Base-by-base conservation (phyloP, 176 grass and related monocot genomes). In the Carex scoparia region DNA sequence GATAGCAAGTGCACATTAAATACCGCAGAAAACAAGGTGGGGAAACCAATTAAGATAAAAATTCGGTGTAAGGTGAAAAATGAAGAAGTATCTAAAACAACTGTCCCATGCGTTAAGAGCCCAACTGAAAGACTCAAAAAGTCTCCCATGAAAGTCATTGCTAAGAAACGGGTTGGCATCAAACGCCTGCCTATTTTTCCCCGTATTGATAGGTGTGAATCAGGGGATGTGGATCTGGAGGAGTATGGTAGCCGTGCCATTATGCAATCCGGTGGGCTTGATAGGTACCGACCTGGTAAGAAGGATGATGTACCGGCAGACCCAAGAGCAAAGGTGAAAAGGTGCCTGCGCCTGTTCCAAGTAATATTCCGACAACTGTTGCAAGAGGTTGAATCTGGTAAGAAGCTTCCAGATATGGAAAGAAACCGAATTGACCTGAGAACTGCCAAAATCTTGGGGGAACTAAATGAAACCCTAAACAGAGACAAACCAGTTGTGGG, bases 391-490 rank as follows among this genome's bases (percentile, higher is more conserved):
- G 80, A 83, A 68, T 31, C 80, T 46, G 80, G 80, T 65, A 68
- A 83, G 40, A 67, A 66, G 6, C 80, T 4, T 4, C 9, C 61
- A 63, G 80, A 65, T 65, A 68, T 55, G 27, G 64, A 15, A 63
- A 18, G 6, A 30, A 68, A 83, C 62, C 32, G 80, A 64, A 67
- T 83, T 65, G 80, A 83, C 48, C 60, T 83, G 62, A 64, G 80
- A 44, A 65, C 80, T 65, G n/a, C 61, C 9, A 5, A 28, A 16
- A 83, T 83, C 13, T 32, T 83, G 64, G 18, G 40, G 28, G 42
- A 83, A 33, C 12, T 16, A 28, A 83, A 83, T 5, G 80, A 83
- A 40, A 66, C 27, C 2, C 48, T 83, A 68, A 64, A 83, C 62
- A 67, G 46, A n/a, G 80, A 54, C 40, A 53, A 68, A 30, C 80